A percentile compares a stretch with the other conserved stretches of the same genome.
phyloP scores from a whole-genome alignment of 345 rosid species.

The Lenwebbia sp. region DNA sequence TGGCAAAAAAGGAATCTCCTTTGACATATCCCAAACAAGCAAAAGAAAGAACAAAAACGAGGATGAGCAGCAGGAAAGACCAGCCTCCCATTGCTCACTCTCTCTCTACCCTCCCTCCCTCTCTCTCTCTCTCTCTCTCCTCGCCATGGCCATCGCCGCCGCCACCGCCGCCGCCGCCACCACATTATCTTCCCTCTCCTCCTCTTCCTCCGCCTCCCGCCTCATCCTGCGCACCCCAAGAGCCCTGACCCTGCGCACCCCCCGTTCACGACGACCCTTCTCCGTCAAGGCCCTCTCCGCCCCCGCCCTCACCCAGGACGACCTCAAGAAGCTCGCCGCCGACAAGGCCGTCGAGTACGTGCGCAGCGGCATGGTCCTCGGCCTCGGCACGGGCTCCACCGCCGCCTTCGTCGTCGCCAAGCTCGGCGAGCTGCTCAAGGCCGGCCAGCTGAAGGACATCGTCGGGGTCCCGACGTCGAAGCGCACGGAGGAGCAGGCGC shows the following conservation, averaged over 20 bases:
- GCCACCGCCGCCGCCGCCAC: background rate
- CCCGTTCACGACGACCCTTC: conserved; percentile 18
- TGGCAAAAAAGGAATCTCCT: background rate
- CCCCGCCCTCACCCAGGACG: conserved; percentile 73
- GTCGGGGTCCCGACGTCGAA: conserved; percentile 88
- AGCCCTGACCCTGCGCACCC: conserved; percentile 13
- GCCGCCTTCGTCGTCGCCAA: conserved; percentile 91
- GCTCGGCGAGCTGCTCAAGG: conserved; percentile 53
- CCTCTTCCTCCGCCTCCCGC: conserved; percentile 23
- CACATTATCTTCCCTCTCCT: background rate
- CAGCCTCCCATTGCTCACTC: background rate
- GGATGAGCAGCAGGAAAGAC: background rate
- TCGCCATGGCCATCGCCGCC: background rate
- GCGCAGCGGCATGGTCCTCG: conserved; percentile 85
- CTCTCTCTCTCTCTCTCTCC: background rate
- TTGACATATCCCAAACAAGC: background rate
- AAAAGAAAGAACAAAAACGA: background rate
- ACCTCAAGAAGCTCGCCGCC: conserved; percentile 86
- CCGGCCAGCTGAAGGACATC: conserved; percentile 61
- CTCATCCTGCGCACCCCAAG: background rate
- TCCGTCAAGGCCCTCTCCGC: conserved; percentile 61
- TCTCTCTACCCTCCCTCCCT: background rate
- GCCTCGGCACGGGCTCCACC: conserved; percentile 98
- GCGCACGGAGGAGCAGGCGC: conserved; percentile 91
- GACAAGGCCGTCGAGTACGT: conserved; percentile 92